Conservation (phyloP, 352 stramenopile species). For the Phytophthora crassamura region DNA sequence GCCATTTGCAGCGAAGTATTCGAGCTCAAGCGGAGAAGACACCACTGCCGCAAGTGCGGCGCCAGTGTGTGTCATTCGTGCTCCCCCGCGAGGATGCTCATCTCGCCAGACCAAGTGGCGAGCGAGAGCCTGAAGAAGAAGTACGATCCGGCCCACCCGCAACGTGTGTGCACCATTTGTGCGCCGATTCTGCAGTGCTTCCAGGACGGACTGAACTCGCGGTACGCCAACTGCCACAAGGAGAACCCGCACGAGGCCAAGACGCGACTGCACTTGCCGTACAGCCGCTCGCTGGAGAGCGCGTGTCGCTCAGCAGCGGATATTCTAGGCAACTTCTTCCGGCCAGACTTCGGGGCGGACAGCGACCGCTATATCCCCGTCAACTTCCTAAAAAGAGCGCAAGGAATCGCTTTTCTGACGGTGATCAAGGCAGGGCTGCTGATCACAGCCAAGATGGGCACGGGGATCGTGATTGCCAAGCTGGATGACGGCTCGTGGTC, state of each 20-base stretch:
- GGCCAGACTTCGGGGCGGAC: conserved; percentile 63
- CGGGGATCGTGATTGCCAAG: conserved; percentile 92
- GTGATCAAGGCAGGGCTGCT: conserved; percentile 86
- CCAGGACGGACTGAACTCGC: conserved; percentile 68
- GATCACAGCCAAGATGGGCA: conserved; percentile 85
- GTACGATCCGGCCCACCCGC: conserved; percentile 74
- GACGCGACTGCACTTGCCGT: conserved; percentile 74
- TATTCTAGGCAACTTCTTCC: conserved; percentile 88
- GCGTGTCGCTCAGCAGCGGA: conserved; percentile 78
- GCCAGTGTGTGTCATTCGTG: conserved; percentile 73
- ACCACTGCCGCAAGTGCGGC: conserved; percentile 81
- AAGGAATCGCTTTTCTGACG: conserved; percentile 87
- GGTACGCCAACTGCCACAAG: conserved; percentile 87
- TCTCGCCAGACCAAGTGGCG: conserved; percentile 71
- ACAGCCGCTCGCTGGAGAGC: conserved; percentile 76
- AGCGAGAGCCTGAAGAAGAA: conserved; percentile 52
- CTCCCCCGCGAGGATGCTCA: conserved; percentile 76
- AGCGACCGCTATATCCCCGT: conserved; percentile 83
- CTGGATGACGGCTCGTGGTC: conserved; percentile 89
- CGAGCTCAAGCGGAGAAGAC: conserved; percentile 75
- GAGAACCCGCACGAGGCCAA: conserved; percentile 81
- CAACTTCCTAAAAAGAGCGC: conserved; percentile 80
- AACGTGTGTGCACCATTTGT: conserved; percentile 86
- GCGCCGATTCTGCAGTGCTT: conserved; percentile 78
- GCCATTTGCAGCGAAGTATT: conserved; percentile 83